Conservation (phyloP, 768 basidiomycete species). For the Tulasnella sp. region DNA sequence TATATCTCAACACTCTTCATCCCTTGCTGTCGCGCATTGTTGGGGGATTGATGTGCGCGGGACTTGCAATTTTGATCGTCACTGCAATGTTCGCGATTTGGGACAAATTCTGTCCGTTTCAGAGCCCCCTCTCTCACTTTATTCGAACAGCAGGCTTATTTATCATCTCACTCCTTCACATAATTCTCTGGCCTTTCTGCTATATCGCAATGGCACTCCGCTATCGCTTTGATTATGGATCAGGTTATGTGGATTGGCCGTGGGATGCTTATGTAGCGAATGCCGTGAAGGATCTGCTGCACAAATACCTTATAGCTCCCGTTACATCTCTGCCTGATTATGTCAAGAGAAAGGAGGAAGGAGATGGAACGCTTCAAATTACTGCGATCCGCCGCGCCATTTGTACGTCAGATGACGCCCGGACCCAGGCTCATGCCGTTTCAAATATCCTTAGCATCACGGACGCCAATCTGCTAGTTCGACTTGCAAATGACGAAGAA, state of each 20-base stretch:
- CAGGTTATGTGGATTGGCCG: too few species aligned
- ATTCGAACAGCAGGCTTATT: not conserved
- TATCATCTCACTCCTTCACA: too few species aligned
- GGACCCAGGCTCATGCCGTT: not conserved
- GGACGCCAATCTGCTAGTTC: not conserved
- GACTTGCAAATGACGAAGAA: not conserved
- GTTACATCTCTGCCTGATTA: too few species aligned
- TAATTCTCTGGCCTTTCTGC: too few species aligned
- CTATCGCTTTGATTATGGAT: too few species aligned
- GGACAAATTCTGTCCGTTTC: conserved; percentile 2
- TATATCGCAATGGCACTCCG: too few species aligned
- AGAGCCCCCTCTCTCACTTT: not conserved
- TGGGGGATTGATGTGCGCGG: not conserved
- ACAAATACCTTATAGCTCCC: too few species aligned
- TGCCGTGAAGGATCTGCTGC: too few species aligned
- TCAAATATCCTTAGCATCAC: not conserved
- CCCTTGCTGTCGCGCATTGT: not conserved
- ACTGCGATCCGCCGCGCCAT: not conserved
- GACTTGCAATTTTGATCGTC: not conserved
- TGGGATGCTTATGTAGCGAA: too few species aligned
- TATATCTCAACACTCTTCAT: not conserved
- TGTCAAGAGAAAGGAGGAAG: not conserved
- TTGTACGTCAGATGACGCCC: not conserved
- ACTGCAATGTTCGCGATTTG: not conserved
- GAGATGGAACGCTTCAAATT: not conserved